Evolutionary conservation across 2,329 filamentous ascomycete species (phyloP), one percentile per base, ranked within the genome.

Genomic region (Monosporascus sp.): DNA sequence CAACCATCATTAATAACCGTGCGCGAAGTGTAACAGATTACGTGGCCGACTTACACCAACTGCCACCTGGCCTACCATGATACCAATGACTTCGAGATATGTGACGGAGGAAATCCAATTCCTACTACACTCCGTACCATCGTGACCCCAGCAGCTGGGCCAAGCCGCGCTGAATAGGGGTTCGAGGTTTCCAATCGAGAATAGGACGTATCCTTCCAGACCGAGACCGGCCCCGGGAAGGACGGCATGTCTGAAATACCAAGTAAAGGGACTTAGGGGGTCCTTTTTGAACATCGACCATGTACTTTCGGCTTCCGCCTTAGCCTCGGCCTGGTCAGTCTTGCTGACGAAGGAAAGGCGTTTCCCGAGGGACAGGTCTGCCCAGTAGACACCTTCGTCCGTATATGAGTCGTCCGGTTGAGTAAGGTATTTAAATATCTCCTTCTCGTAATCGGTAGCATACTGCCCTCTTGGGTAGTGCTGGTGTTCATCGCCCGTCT

Each of bases 131-230:
- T 82, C 85, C 3, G 77, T 70, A 55, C 80, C 71, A 0, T 67
- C 68, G 24, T 77, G 75, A 14, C 76, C 78, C 93, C 93, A 97
- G 77, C 93, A 97, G 3, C 74, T 63, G 1, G 85, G 82, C 80
- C 93, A 97, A 6, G 85, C 83, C 37, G 82, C 79, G 56, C 83
- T 72, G 67, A 96, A 93, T 11, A 97, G 79, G 5, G 92, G 89
- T 66, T 88, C 85, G 59, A 97, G 77, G 72, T 96, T 97, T 54
- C 93, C 93, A 62, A 97, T 97, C 58, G 92, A 97, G 79, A 97
- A 97, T 20, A 97, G 82, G 43, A 97, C 92, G 68, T 97, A 97
- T 63, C 91, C 93, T 79, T 97, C 93, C 27, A 97, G 82, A 68
- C 91, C 87, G 50, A 97, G 84, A 68, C 93, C 93, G 60, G 91